Evolutionary conservation across 257 asterid species (phyloP).

Genomic region (Ilex aquifolium): DNA sequence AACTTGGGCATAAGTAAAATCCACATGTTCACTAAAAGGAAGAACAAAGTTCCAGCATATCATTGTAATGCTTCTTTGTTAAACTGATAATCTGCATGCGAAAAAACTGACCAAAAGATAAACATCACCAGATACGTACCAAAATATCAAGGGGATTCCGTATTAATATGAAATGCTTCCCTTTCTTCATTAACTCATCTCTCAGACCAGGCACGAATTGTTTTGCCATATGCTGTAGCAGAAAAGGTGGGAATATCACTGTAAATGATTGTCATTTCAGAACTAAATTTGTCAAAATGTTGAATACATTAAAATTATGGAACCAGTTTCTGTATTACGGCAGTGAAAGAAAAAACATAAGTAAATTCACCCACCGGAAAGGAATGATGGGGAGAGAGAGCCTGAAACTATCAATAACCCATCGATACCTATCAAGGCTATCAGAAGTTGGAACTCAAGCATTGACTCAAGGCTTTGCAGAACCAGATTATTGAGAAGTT

Average conservation of each 20-base stretch:
- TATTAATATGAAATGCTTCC: conserved; percentile 76
- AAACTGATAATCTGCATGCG: no score
- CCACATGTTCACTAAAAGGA: neutral
- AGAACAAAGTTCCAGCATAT: neutral
- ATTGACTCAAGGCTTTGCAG: no score
- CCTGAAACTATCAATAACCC: no score
- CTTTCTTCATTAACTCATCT: conserved; percentile 61
- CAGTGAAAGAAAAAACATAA: no score
- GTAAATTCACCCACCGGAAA: no score
- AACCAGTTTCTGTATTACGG: no score
- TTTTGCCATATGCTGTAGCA: conserved; percentile 79
- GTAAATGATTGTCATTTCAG: neutral
- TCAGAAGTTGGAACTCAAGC: no score
- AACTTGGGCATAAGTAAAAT: neutral
- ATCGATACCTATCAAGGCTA: no score
- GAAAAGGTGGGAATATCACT: conserved; percentile 5
- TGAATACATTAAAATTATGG: no score
- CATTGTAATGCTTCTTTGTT: neutral
- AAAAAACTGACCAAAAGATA: conserved; percentile 1
- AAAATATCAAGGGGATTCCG: conserved; percentile 81
- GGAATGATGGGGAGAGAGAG: no score
- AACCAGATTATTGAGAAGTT: no score
- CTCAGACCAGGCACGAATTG: conserved; percentile 61
- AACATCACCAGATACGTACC: conserved; percentile 36
- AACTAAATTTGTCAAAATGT: neutral